Evolutionary conservation across 208 protist genomes (phyloP).

Genomic region (Acanthamoeba castellanii): DNA sequence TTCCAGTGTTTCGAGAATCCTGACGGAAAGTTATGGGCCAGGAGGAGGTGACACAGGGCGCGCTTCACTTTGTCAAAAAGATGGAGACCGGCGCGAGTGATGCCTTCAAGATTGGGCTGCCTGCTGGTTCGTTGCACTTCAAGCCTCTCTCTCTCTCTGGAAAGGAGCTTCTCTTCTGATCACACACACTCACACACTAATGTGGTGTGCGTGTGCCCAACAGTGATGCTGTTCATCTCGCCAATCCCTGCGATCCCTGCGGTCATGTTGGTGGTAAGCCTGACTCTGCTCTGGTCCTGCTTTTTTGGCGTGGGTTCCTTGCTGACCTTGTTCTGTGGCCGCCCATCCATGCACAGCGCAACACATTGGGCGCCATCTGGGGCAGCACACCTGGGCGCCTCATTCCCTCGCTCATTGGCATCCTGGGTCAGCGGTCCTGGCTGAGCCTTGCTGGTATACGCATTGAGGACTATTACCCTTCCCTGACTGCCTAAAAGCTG

Average conservation of each 20-base stretch:
- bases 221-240: conserved; percentile 55
- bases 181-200: not conserved
- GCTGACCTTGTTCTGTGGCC: not conserved
- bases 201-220: too few species aligned
- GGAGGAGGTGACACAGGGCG: conserved; percentile 5
- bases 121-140: not conserved
- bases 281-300: not conserved
- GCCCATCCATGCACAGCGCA: not conserved
- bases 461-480: conserved; percentile 33
- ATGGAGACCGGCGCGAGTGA: conserved; percentile 6
- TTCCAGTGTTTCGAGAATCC: not conserved
- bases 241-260: conserved; percentile 23
- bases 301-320: not conserved
- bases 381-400: conserved; percentile 1
- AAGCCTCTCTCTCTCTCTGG: not conserved
- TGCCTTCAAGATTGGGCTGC: conserved; percentile 16
- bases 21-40: not conserved
- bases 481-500: not conserved
- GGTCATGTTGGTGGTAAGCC: not conserved
- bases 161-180: not conserved
- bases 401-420: conserved; percentile 11
- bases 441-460: conserved; percentile 22
- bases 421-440: conserved; percentile 46
- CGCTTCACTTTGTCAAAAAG: conserved; percentile 1
- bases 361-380: conserved; percentile 14